Evolutionary conservation across 257 asterid species (phyloP).

Genomic region (Nicotiana knightiana): DNA sequence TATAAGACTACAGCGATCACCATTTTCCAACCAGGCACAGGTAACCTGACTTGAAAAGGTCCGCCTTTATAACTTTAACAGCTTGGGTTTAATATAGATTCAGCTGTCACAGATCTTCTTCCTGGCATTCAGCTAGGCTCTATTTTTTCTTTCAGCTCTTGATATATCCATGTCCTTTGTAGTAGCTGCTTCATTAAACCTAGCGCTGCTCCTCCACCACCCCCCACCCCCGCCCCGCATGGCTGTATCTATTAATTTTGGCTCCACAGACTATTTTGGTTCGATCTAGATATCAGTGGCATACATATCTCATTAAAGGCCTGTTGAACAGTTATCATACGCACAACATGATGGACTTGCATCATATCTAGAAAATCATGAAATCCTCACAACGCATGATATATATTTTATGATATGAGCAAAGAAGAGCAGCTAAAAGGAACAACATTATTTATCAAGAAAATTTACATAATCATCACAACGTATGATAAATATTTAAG

Average conservation of each 20-base stretch:
- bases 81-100: neutral
- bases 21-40: neutral
- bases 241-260: neutral
- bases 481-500: neutral
- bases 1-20: neutral
- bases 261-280: neutral
- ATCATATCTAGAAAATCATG: slow-evolving; percentile 1
- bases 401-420: neutral
- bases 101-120: neutral
- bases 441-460: neutral
- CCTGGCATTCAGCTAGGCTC: neutral
- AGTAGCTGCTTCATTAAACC: neutral
- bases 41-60: neutral
- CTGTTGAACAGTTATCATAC: neutral
- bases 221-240: neutral
- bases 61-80: neutral
- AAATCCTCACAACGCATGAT: neutral
- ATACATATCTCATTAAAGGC: neutral
- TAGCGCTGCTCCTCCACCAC: neutral
- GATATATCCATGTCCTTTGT: neutral
- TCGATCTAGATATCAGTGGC: neutral
- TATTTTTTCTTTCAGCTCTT: neutral
- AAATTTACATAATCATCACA: neutral
- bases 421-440: neutral
- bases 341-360: neutral